Evolutionary conservation across 305 asterid species (phyloP), one percentile per base, ranked within the genome.

Genomic region (Fraxinus latifolia): DNA sequence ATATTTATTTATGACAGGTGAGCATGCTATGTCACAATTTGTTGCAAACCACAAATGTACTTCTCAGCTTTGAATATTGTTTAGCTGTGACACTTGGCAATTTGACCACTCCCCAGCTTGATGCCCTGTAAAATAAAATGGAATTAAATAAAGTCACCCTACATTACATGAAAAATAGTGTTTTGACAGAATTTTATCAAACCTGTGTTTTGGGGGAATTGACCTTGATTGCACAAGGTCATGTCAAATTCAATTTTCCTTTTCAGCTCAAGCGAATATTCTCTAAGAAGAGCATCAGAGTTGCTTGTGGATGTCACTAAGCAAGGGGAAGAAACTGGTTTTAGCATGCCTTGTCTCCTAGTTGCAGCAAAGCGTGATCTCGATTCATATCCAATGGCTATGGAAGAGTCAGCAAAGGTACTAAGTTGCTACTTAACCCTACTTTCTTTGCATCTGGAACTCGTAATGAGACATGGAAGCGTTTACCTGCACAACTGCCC

Each of bases 1-100:
- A 89, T 91, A 83, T 94, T 94, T 86, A 95, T 93, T 82, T 94
- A 96, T 86, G 98, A 96, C 90, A 93, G 98, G 99, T 93, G 81
- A 71, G 90, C 77, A 50, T 85, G 84, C 85, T 75, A 76, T 80
- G 67, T 76, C 47, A 14, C 44, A 50, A 74, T 80, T 7, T 32
- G 2, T 79, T 76, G 31, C 82, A 72, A 8, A 27, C 74, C 74
- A 27, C 37, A 67, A 67, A 17, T 58, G 39, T 32, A 58, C 37
- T 72, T 78, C 39, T 76, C 34, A 2, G 36, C 60, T 32, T 78
- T 62, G 36, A 1, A 76, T 58, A 15, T 50, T 72, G 53, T 81
- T 9, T 75, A 78, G 17, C 68, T 17, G 19, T 36, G 21, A 42
- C 67, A 80, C 39, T 33, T 44, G 8, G 36, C 19, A 68, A 6